Evolutionary conservation across 176 grass and related monocot species (phyloP).

Genomic region (Musa troglodytarum): DNA sequence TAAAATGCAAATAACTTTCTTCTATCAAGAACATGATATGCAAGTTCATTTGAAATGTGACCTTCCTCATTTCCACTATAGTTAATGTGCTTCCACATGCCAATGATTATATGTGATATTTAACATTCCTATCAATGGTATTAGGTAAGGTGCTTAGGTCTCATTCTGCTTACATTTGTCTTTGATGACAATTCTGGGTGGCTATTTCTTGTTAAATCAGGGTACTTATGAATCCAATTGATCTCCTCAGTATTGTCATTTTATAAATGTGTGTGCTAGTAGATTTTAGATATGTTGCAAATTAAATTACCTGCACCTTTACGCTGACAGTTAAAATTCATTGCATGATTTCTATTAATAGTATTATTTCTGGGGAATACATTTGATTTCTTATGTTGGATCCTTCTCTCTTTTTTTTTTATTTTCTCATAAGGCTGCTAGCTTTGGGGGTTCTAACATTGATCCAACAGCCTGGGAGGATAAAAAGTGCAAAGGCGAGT

Average conservation of each 20-base stretch:
- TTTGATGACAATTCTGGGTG: no score
- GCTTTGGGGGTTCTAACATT: conserved; percentile 96
- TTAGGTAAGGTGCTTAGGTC: no score
- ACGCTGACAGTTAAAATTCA: no score
- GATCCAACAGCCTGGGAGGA: conserved; percentile 98
- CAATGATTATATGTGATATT: no score
- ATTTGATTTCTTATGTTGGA: neutral
- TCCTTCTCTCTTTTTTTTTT: neutral
- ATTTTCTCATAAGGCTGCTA: conserved; percentile 47
- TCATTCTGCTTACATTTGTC: no score
- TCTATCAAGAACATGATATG: no score
- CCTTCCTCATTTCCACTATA: no score
- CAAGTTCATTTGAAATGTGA: no score
- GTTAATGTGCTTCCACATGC: no score
- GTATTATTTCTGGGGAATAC: neutral
- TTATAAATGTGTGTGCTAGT: neutral
- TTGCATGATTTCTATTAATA: neutral
- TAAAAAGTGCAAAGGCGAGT: conserved; percentile 98
- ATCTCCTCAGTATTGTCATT: neutral
- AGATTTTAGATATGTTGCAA: neutral
- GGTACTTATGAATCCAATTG: neutral
- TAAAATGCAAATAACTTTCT: no score
- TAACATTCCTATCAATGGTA: no score
- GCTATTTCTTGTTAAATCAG: neutral
- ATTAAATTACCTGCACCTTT: neutral